Base-by-base conservation (phyloP, 2,329 filamentous ascomycete genomes). In the Calonectria naviculata region DNA sequence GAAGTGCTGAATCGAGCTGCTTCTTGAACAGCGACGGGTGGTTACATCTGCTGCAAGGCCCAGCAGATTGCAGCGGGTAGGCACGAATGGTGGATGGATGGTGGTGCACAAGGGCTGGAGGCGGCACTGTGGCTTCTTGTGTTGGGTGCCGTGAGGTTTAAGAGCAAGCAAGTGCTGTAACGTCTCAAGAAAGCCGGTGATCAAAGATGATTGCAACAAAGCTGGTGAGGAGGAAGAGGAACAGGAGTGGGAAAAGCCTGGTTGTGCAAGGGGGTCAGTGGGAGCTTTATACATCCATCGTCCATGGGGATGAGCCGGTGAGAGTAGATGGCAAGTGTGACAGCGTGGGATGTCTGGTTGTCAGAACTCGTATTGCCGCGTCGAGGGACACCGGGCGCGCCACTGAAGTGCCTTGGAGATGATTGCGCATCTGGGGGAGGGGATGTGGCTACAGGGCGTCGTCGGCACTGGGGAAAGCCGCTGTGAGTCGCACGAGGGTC, bases 31-130 rank as follows among this genome's bases (percentile, higher is more conserved):
- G 60, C 28, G 36, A 63, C 10, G 15, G 42, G 60, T 63, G 60
- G 60, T 63, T 63, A 34, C 60, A 63, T 63, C 41, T 34, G 42
- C 28, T 63, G 60, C 41, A 34, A 41, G n/a, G 42, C 42, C 60
- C 19, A n/a, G 29, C 26, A 21, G 42, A 63, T 19, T 47, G 60
- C 60, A 47, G 60, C 41, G 8, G 41, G 26, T 24, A 29, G 42
- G 19, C 41, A n/a, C 21, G 28, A 7, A 19, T 62, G 58, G 19
- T 21, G 28, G 58, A 46, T 47, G 41, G 60, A n/a, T n/a, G n/a
- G n/a, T n/a, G 41, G 29, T 6, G 26, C 26, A 34, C 58, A 44
- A 62, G 12, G 34, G 34, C 34, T 38, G 52, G 13, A 34, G 15
- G 52, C 21, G 52, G 21, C 31, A 21, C 9, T 28, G 31, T 38